Evolutionary conservation across 73 alveolate species (phyloP), one percentile per base, ranked within the genome.

Genomic region (Symbiodinium pilosum): DNA sequence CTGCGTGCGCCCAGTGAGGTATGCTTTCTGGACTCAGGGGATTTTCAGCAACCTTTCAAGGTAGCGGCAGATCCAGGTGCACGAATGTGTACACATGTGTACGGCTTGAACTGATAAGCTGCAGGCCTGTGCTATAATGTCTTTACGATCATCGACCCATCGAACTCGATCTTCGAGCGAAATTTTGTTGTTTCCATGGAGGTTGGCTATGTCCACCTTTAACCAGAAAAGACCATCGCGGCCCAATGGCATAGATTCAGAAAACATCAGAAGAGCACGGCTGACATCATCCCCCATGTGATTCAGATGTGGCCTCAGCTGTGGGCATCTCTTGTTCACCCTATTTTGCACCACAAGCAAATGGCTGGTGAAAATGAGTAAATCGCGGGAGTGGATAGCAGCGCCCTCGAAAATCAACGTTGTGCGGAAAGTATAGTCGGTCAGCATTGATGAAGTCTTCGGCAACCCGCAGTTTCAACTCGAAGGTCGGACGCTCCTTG

Each of bases 321-420:
- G 85, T 26, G 81, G 73, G 2, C 4, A 26, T 26, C 20, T 24
- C 73, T 54, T 54, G 32, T n/a, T 5, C 0, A 54, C 73, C 73
- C 34, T 8, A 9, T 26, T n/a, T 64, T 9, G 81, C 6, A 64
- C 2, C 11, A 64, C 11, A 24, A 20, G 24, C 81, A n/a, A 6
- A 64, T 4, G 18, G 39, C 38, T 20, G 81, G 30, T 32, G 30
- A 4, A 64, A n/a, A 42, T 77, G 99, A 96, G 98, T 99, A 99
- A 41, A 99, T 2, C 26, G 99, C 88, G 99, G 99, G 43, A 99
- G 99, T 0, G 99, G 99, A 99, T 99, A 99, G 83, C 99, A 99
- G 93, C 99, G 99, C 16, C 99, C 99, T 92, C 99, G 99, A 97
- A 99, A 99, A 98, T 99, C 99, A 92, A 99, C 99, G 94, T 99